phyloP scores from a whole-genome alignment of 441 rosid genomes.

The Raphanus hybrid region DNA sequence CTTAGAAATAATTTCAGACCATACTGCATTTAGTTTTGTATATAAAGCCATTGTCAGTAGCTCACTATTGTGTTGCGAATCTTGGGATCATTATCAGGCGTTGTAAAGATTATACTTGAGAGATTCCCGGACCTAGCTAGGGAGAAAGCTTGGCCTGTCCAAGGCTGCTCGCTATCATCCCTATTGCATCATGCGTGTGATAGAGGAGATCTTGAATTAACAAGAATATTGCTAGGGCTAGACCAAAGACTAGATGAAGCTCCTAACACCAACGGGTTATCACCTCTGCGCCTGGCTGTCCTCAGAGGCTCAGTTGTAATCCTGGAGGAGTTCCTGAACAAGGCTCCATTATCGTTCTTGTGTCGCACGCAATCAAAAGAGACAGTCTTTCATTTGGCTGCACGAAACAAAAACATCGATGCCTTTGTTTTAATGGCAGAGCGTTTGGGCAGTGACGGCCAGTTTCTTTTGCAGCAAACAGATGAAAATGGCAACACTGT shows the following conservation, averaged over 20 bases:
- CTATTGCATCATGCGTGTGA: conserved; percentile 2
- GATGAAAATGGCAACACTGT: conserved; percentile 51
- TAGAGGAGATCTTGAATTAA: not conserved
- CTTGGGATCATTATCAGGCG: not conserved
- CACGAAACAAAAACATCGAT: not conserved
- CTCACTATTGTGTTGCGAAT: not conserved
- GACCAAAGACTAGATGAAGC: not conserved
- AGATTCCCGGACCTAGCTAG: not conserved
- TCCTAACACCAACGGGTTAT: not conserved
- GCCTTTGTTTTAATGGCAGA: not conserved
- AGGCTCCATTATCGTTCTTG: not conserved
- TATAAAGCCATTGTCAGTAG: not conserved
- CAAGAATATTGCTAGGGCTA: not conserved
- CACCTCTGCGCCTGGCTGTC: not conserved
- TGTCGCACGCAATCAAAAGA: not conserved
- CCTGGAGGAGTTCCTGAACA: not conserved
- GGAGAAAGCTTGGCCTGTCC: not conserved
- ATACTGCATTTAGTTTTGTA: too few species aligned
- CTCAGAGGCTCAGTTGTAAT: not conserved
- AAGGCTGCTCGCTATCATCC: not conserved
- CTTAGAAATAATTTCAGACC: too few species aligned
- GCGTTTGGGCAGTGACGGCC: not conserved
- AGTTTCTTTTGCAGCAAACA: not conserved
- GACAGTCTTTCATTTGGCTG: not conserved
- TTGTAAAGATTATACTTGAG: not conserved